phyloP scores from a whole-genome alignment of 2,329 filamentous ascomycete species.

The Pseudogymnoascus sp. region DNA sequence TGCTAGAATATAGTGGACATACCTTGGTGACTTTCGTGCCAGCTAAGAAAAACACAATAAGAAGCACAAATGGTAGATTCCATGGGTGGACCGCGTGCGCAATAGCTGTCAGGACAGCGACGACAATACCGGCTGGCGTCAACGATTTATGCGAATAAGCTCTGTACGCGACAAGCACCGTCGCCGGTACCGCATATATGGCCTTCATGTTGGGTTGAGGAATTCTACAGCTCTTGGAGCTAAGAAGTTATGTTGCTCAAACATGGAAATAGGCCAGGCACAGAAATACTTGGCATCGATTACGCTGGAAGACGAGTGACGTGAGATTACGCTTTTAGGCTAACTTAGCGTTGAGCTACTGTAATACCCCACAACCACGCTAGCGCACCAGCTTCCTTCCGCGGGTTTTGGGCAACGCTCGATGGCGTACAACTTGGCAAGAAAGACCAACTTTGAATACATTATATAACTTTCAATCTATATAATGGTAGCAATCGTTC shows the following conservation, averaged over 20 bases:
- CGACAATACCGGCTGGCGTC: slow-evolving; percentile 66
- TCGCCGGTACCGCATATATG: slow-evolving; percentile 51
- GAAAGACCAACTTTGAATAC: not conserved
- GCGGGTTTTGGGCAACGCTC: not conserved
- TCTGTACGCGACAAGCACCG: slow-evolving; percentile 54
- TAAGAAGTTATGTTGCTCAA: slow-evolving; percentile 4
- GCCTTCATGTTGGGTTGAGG: slow-evolving; percentile 42
- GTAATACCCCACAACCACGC: not conserved
- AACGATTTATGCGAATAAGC: slow-evolving; percentile 69
- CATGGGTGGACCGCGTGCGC: slow-evolving; percentile 89
- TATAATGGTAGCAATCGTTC: not conserved
- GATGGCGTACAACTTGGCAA: not conserved
- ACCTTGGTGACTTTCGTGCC: slow-evolving; percentile 82
- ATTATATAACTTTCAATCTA: not conserved
- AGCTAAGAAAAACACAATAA: slow-evolving; percentile 78
- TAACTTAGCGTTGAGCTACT: not conserved
- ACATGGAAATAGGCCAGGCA: not conserved
- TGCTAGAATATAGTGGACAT: slow-evolving; percentile 17
- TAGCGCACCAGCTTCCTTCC: not conserved
- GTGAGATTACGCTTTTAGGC: slow-evolving; percentile 6
- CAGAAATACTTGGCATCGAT: not conserved
- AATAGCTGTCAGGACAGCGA: slow-evolving; percentile 64
- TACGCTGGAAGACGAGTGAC: not conserved
- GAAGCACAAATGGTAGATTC: slow-evolving; percentile 79
- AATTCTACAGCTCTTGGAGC: slow-evolving; percentile 4